Conservation (phyloP, 208 protist species). For the Wallacemonas sp. region DNA sequence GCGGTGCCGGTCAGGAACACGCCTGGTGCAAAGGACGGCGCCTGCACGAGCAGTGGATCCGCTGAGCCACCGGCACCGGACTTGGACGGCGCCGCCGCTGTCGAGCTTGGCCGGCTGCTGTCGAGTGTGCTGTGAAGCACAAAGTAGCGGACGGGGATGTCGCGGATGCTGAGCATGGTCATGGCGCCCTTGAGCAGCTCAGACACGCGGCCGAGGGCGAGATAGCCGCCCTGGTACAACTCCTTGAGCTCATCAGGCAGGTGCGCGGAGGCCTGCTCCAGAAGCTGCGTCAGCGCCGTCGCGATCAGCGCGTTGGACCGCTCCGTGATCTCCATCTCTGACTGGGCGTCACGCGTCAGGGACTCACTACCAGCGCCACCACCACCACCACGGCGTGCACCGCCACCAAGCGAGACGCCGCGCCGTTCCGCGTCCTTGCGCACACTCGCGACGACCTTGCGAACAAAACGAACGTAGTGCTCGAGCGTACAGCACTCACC, state of each 20-base stretch:
- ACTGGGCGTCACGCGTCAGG: slow-evolving; percentile 38
- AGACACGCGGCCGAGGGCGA: slow-evolving; percentile 71
- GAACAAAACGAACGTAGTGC: slow-evolving; percentile 66
- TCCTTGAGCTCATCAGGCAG: slow-evolving; percentile 57
- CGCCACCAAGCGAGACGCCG: background rate
- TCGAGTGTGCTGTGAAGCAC: slow-evolving; percentile 78
- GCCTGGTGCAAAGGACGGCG: slow-evolving; percentile 33
- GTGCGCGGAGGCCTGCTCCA: slow-evolving; percentile 42
- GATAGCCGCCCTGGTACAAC: slow-evolving; percentile 62
- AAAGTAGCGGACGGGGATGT: slow-evolving; percentile 77
- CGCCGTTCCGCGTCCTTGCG: slow-evolving; percentile 40
- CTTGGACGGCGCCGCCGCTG: background rate
- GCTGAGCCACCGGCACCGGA: too few relatives aligned
- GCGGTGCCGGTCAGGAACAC: slow-evolving; percentile 63
- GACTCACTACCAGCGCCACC: background rate
- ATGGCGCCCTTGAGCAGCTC: slow-evolving; percentile 59
- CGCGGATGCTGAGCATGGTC: slow-evolving; percentile 59
- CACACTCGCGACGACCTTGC: slow-evolving; percentile 69
- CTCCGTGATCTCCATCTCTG: slow-evolving; percentile 62
- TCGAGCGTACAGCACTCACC: slow-evolving; percentile 80
- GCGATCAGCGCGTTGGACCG: slow-evolving; percentile 64
- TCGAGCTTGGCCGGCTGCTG: slow-evolving; percentile 6
- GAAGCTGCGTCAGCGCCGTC: slow-evolving; percentile 64
- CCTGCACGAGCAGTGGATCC: slow-evolving; percentile 17
- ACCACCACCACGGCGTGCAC: slow-evolving; percentile 1